A percentile compares a stretch with the other conserved stretches of the same genome.
phyloP scores from a whole-genome alignment of 2,329 filamentous ascomycete genomes.

The Pyrenophora graminea region DNA sequence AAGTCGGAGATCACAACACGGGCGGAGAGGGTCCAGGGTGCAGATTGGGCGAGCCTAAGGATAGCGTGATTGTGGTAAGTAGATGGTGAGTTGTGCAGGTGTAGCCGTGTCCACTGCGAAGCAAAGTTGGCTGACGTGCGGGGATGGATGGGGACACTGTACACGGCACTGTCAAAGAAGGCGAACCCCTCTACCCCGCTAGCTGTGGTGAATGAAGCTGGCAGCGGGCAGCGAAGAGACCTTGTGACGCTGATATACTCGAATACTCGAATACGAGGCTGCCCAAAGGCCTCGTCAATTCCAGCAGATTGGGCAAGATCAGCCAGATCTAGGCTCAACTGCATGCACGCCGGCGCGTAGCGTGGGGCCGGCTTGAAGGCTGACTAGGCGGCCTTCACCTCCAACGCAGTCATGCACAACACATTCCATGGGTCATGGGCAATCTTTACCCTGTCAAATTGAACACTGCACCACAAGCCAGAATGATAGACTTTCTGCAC shows the following conservation, averaged over 20 bases:
- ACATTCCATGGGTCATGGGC: too few species aligned
- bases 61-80: constrained; percentile 2
- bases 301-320: constrained; percentile 11
- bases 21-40: not conserved
- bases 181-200: constrained; percentile 3
- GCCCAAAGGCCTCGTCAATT: constrained; percentile 1
- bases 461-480: too few species aligned
- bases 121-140: constrained; percentile 1
- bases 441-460: too few species aligned
- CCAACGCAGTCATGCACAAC: too few species aligned
- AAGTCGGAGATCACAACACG: not conserved
- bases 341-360: constrained; percentile 11
- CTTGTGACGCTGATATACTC: constrained; percentile 10
- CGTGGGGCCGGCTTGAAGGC: constrained; percentile 13
- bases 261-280: not conserved
- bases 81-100: not conserved
- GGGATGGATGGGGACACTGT: not conserved
- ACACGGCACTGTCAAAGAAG: not conserved
- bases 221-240: not conserved
- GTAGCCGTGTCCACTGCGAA: not conserved
- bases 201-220: constrained; percentile 1
- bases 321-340: constrained; percentile 11
- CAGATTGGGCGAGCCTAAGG: not conserved
- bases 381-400: not conserved
- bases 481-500: too few species aligned